These are phyloP conservation scores for Psophocarpus tetragonolobus DNA, from an alignment of 306 rosid genomes.

Conservation along the genomic window DNA sequence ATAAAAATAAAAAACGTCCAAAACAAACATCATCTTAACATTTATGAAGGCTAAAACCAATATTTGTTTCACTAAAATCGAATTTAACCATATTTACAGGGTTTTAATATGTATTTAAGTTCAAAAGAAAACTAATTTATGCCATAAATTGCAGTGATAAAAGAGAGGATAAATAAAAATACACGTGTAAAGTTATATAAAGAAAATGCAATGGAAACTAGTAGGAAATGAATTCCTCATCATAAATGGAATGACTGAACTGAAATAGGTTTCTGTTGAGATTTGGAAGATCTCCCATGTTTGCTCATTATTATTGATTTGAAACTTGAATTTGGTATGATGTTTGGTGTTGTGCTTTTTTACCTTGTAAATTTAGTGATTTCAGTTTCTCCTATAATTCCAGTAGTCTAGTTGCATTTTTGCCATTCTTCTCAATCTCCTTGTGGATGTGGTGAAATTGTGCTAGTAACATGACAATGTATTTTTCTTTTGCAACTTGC, in stretches of 20 bases:
- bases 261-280: not conserved
- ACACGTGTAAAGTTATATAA: not conserved
- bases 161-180: not conserved
- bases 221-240: not conserved
- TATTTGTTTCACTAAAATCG: not conserved
- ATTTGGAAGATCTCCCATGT: not conserved
- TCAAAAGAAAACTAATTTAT: not conserved
- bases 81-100: not conserved
- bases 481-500: constrained; percentile 37
- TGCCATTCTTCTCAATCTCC: not conserved
- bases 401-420: not conserved
- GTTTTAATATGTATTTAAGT: not conserved
- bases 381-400: not conserved
- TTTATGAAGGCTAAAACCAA: not conserved
- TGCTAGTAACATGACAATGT: constrained; percentile 13
- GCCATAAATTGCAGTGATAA: not conserved
- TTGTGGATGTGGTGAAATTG: not conserved
- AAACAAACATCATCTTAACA: no score
- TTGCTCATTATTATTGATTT: constrained; percentile 11
- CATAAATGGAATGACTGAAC: not conserved
- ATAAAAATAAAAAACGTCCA: no score
- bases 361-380: constrained; percentile 1
- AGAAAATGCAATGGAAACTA: not conserved
- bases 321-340: not conserved
- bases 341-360: not conserved